Conservation (phyloP, 2,329 filamentous ascomycete genomes). For the Epichloe typhina region DNA sequence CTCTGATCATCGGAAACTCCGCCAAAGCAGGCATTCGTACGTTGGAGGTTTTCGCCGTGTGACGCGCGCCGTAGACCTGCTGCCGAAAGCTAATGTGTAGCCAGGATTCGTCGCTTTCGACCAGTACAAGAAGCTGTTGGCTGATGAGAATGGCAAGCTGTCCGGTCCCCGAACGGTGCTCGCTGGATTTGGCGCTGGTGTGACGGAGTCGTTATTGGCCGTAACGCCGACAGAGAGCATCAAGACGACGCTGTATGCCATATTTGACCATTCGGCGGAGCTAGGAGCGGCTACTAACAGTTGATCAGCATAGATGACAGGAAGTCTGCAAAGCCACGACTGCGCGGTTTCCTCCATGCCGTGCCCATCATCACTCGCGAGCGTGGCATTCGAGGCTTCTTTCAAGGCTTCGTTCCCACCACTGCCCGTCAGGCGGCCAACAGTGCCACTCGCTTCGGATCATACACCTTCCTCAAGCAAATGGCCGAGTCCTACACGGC, state of each 20-base stretch:
- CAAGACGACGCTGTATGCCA: slow-evolving; percentile 71
- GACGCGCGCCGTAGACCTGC: neutral
- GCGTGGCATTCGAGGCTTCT: slow-evolving; percentile 80
- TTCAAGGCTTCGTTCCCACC: slow-evolving; percentile 92
- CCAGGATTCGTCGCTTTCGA: slow-evolving; percentile 80
- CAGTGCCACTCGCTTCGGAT: slow-evolving; percentile 78
- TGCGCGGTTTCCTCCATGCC: slow-evolving; percentile 87
- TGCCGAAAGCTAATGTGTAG: slow-evolving; percentile 6
- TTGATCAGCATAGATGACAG: slow-evolving; percentile 72
- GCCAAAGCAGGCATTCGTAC: slow-evolving; percentile 88
- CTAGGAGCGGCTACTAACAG: neutral
- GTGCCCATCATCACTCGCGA: slow-evolving; percentile 78
- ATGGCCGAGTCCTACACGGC: slow-evolving; percentile 83
- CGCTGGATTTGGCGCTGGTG: slow-evolving; percentile 85
- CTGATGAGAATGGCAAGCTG: slow-evolving; percentile 75
- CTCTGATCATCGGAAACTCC: slow-evolving; percentile 90
- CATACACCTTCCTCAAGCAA: slow-evolving; percentile 84
- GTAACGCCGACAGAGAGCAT: slow-evolving; percentile 97
- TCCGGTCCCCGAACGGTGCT: slow-evolving; percentile 83
- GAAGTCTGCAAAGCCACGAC: slow-evolving; percentile 70
- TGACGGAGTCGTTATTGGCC: slow-evolving; percentile 83
- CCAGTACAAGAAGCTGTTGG: slow-evolving; percentile 73
- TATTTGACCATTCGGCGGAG: neutral
- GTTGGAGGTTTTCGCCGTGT: slow-evolving; percentile 18
- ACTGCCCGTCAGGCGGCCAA: slow-evolving; percentile 92